Evolutionary conservation across 1,139 yeast genomes (phyloP), one percentile per base, ranked within the genome.

Genomic region (Casaregolazyma suthepensis): DNA sequence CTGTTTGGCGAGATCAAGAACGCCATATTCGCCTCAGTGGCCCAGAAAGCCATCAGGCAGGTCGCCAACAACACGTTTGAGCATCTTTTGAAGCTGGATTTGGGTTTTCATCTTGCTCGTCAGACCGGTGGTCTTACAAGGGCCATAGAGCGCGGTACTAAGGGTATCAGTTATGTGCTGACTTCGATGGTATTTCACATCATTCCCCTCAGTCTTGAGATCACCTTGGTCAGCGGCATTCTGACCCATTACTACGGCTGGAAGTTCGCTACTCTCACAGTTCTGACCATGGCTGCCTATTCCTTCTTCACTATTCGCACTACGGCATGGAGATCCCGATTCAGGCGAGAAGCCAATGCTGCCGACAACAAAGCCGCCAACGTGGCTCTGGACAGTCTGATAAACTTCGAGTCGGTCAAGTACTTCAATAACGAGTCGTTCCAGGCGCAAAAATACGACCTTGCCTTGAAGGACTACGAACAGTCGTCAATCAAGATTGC

Each of bases 121-220:
- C 98, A 94, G 68, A 94, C 99, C 0, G 99, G 99, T 61, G 98
- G 96, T 0, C 72, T 93, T 47, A 93, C 97, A 0, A 76, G 99
- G 57, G 98, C 99, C 1, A 93, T 93, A 63, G 99, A 93, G 66
- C 77, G 99, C 62, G 99, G 99, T 67, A 93, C 98, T 1, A 93
- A 93, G 63, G 99, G 99, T 71, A 93, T 93, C 52, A 85, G 96
- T 22, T 91, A 87, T 64, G 97, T 93, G 5, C 74, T 93, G 52
- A 83, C 88, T 43, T 96, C 99, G 2, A 87, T 93, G 96, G 96
- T 94, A 13, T 93, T 93, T 73, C 99, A 94, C 67, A 91, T 93
- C 31, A 76, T 93, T 46, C 99, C 99, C 5, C 86, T 93, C 42
- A 78, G 95, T 1, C 86, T 93, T 67, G 99, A 93, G 69, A 93